Evolutionary conservation across 352 stramenopile species (phyloP).

Genomic region (Pythium coloratum): DNA sequence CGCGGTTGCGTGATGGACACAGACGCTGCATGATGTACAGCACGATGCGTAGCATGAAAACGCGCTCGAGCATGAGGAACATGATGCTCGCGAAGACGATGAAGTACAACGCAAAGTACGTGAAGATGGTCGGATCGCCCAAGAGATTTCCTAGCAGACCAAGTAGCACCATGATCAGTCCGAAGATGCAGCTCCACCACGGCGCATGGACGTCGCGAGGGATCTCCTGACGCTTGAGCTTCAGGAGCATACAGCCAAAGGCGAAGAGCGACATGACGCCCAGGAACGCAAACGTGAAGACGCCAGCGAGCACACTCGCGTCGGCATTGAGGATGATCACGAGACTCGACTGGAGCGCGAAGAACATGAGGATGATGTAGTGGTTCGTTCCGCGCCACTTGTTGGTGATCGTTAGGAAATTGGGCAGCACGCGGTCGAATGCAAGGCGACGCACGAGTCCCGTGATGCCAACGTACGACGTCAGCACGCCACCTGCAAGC

Average conservation of each 20-base stretch:
- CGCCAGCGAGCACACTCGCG: constrained; percentile 79
- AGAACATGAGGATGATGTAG: constrained; percentile 66
- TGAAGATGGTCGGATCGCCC: constrained; percentile 72
- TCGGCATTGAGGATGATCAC: constrained; percentile 64
- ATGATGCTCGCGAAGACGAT: constrained; percentile 66
- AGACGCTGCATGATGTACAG: constrained; percentile 64
- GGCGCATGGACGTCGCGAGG: constrained; percentile 83
- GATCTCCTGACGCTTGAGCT: constrained; percentile 91
- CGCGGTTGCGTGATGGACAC: constrained; percentile 44
- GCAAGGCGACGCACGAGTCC: constrained; percentile 63
- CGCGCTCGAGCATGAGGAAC: constrained; percentile 81
- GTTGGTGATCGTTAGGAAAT: constrained; percentile 47
- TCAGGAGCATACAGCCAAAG: constrained; percentile 90
- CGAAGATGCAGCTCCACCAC: constrained; percentile 81
- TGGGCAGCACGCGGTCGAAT: constrained; percentile 50
- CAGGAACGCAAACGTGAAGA: constrained; percentile 93
- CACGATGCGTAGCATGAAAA: constrained; percentile 73
- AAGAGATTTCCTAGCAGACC: constrained; percentile 68
- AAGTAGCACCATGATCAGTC: constrained; percentile 68
- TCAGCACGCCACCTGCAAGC: constrained; percentile 70
- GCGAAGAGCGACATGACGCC: constrained; percentile 91
- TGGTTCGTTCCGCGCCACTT: constrained; percentile 57
- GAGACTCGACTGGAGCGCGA: constrained; percentile 46
- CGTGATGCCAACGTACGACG: constrained; percentile 81
- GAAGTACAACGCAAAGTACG: constrained; percentile 83